Conservation (phyloP, 2,329 filamentous ascomycete genomes). For the Daldinia eschscholtzii region DNA sequence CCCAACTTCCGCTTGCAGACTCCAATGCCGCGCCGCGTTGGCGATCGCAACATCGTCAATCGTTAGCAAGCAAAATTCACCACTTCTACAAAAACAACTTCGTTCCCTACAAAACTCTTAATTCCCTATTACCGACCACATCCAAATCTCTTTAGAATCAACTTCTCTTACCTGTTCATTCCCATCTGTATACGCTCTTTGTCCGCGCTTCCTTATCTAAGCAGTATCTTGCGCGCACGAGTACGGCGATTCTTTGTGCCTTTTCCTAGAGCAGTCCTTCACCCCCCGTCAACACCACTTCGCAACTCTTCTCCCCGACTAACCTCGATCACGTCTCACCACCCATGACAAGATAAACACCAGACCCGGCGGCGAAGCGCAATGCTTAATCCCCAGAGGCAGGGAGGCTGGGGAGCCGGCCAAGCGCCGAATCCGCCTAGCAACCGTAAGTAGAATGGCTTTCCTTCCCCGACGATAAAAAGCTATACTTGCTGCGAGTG, state of each 20-base stretch:
- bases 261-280: constrained; percentile 15
- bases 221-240: constrained; percentile 21
- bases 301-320: background rate
- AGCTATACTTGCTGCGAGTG: constrained; percentile 22
- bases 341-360: constrained; percentile 43
- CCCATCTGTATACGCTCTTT: constrained; percentile 15
- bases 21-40: constrained; percentile 16
- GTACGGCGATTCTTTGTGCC: constrained; percentile 26
- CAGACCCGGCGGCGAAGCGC: constrained; percentile 32
- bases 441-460: constrained; percentile 51
- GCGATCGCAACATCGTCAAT: constrained; percentile 32
- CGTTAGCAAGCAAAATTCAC: constrained; percentile 20
- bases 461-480: constrained; percentile 42
- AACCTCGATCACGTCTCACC: constrained; percentile 6
- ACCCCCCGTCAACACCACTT: background rate
- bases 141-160: background rate
- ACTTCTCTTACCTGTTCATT: constrained; percentile 9
- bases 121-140: constrained; percentile 12
- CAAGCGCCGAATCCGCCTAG: constrained; percentile 38
- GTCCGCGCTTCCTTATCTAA: constrained; percentile 17
- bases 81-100: constrained; percentile 12
- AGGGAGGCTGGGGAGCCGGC: constrained; percentile 48
- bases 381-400: constrained; percentile 49
- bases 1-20: constrained; percentile 43
- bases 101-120: constrained; percentile 6